phyloP scores from a whole-genome alignment of 768 basidiomycete species.

The Leucogyrophana mollusca region DNA sequence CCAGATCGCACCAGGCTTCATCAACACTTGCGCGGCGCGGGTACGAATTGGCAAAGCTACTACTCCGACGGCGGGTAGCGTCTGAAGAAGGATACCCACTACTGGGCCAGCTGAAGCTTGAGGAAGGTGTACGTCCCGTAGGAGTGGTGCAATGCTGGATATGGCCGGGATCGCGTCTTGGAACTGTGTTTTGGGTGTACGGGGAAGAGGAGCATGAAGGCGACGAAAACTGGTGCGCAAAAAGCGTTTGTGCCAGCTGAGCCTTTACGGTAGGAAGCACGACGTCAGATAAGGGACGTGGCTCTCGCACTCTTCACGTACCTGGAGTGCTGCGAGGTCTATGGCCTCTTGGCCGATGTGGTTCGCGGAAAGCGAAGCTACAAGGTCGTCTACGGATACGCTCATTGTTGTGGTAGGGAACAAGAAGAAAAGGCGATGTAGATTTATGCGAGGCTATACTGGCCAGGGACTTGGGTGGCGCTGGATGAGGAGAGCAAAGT shows the following conservation, averaged over 20 bases:
- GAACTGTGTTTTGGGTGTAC: conserved; percentile 17
- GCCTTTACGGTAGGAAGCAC: conserved; percentile 26
- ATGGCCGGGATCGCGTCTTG: conserved; percentile 28
- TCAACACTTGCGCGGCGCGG: conserved; percentile 22
- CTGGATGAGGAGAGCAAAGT: neutral
- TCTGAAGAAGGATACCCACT: conserved; percentile 19
- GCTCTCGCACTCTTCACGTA: conserved; percentile 20
- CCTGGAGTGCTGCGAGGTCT: conserved; percentile 49
- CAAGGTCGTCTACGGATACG: conserved; percentile 50
- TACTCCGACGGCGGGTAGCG: conserved; percentile 27
- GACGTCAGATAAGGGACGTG: conserved; percentile 16
- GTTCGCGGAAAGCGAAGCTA: conserved; percentile 43
- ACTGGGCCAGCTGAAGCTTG: conserved; percentile 29
- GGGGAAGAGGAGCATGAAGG: conserved; percentile 16
- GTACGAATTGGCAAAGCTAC: conserved; percentile 19
- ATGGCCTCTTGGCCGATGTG: conserved; percentile 56
- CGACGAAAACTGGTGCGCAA: conserved; percentile 28
- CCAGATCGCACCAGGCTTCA: conserved; percentile 28
- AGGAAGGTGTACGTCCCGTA: conserved; percentile 34
- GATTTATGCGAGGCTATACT: neutral
- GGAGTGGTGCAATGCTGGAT: conserved; percentile 42
- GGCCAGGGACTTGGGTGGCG: too few species aligned
- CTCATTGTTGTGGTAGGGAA: conserved; percentile 32
- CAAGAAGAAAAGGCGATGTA: conserved; percentile 3
- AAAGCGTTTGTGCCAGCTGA: conserved; percentile 45